Evolutionary conservation across 768 basidiomycete genomes (phyloP).

Genomic region (Boletus subcaerulescens): DNA sequence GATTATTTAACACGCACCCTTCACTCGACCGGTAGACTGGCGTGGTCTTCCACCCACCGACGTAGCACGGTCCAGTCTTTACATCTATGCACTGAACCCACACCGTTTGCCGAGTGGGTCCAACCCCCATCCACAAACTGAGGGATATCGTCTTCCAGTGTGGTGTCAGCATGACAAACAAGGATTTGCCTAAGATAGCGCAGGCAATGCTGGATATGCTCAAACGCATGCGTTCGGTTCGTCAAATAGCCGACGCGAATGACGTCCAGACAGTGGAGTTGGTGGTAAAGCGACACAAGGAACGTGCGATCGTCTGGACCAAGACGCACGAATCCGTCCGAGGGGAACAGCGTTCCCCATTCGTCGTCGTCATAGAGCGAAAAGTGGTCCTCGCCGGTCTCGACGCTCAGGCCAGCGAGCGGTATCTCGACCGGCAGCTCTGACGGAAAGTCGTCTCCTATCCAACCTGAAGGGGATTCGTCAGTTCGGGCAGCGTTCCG

Average conservation of each 20-base stretch:
- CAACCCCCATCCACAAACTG: conserved; percentile 21
- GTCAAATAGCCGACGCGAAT: conserved; percentile 32
- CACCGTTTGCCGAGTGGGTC: conserved; percentile 29
- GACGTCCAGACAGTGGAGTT: conserved; percentile 45
- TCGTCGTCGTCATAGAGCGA: conserved; percentile 34
- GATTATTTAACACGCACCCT: background rate
- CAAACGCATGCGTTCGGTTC: conserved; percentile 20
- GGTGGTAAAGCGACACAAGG: conserved; percentile 42
- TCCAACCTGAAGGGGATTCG: conserved; percentile 15
- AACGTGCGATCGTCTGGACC: conserved; percentile 35
- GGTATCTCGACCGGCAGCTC: conserved; percentile 33
- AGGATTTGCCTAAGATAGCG: conserved; percentile 39
- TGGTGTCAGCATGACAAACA: conserved; percentile 38
- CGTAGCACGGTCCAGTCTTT: conserved; percentile 35
- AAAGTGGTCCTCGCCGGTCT: conserved; percentile 25
- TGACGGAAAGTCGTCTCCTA: conserved; percentile 31
- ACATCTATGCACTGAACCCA: conserved; percentile 32
- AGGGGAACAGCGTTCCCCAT: conserved; percentile 35
- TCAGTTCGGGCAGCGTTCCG: background rate
- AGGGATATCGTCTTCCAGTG: conserved; percentile 35
- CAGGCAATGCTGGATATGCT: conserved; percentile 38
- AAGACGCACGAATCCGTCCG: conserved; percentile 34
- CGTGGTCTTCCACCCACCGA: conserved; percentile 27
- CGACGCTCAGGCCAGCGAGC: conserved; percentile 26
- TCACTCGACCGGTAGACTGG: conserved; percentile 25